Evolutionary conservation across 1,284 basidiomycete genomes (phyloP), one percentile per base, ranked within the genome.

Genomic region (Moesziomyces globuligerus): DNA sequence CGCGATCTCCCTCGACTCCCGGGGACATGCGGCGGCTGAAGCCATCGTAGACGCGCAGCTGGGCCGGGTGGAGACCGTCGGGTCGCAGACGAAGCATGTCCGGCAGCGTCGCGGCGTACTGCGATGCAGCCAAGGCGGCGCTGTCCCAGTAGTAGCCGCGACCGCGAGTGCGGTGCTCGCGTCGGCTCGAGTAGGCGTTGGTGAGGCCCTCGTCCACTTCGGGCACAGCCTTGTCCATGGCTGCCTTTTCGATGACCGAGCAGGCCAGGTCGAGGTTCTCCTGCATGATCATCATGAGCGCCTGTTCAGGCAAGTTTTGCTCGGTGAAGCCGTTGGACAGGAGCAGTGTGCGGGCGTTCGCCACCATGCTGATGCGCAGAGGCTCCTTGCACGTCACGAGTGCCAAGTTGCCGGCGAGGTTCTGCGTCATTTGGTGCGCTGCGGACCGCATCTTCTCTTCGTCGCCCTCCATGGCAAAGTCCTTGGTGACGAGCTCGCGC

Each of bases 331-430:
- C 76, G 79, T 92, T 91, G 54, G 95, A 91, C 24, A 84, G 78
- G 36, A 82, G 74, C 41, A 82, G 51, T 45, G 89, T 88, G 24
- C 94, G 90, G 39, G 98, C 88, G 81, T 97, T 93, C 56, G 87
- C 89, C n/a, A 91, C 89, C 80, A 98, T 89, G 83, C 94, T 94
- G 79, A 90, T 92, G 78, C 94, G 90, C 60, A 99, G 84, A 1
- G 96, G 95, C 81, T 99, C 96, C 83, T 98, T 98, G 87, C 95
- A 98, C 17, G 96, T 98, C 23, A 99, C 96, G 48, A 98, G 85
- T 7, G 96, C 96, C 42, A 99, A 87, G 78, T 93, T 96, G 40
- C 95, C 95, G 18, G 96, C 96, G 49, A 98, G 88, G 83, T 93
- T 96, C 84, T 94, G 93, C 2, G 94, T 94, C 94, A 98, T 98